Evolutionary conservation across 306 rosid species (phyloP).

Genomic region (Quercus agrifolia): DNA sequence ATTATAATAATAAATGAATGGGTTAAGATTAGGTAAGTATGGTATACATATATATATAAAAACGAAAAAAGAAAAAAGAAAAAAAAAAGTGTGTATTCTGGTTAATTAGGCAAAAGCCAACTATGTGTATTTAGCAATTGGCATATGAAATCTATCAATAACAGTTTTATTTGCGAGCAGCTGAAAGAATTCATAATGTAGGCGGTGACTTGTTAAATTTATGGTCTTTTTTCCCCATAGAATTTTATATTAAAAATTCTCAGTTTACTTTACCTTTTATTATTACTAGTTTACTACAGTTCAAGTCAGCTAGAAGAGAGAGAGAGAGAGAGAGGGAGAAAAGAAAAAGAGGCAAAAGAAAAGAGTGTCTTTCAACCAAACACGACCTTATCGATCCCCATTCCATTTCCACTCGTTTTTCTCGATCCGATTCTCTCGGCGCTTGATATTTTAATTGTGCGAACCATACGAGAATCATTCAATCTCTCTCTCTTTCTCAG

Average conservation of each 20-base stretch:
- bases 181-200: neutral
- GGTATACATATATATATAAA: too few species aligned
- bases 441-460: neutral
- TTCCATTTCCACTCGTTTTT: slow-evolving; percentile 10
- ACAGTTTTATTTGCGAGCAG: too few species aligned
- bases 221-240: neutral
- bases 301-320: neutral
- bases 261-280: neutral
- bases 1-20: too few species aligned
- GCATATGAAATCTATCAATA: too few species aligned
- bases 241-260: neutral
- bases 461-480: neutral
- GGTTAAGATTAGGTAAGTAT: too few species aligned
- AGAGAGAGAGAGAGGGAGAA: neutral
- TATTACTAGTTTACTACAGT: neutral
- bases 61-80: too few species aligned
- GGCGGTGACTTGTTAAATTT: neutral
- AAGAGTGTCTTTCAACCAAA: slow-evolving; percentile 60
- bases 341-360: slow-evolving; percentile 23
- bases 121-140: too few species aligned
- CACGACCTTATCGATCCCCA: slow-evolving; percentile 63
- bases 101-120: too few species aligned
- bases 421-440: neutral
- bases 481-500: neutral
- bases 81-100: too few species aligned